Evolutionary conservation across 129 eudicot species (phyloP).

Genomic region (Kitagawia praeruptora): DNA sequence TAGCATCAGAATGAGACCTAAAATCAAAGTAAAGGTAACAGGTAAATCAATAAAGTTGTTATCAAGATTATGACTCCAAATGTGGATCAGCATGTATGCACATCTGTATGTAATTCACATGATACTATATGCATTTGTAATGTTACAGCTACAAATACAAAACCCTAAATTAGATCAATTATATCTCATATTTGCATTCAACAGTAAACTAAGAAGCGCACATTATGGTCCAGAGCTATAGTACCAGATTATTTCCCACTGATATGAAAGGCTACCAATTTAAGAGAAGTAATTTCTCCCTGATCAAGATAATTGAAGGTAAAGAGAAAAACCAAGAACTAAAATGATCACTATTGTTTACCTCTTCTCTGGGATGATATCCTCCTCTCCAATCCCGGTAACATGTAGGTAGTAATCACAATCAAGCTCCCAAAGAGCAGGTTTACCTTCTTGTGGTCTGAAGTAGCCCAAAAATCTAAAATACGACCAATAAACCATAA

Average conservation of each 20-base stretch:
- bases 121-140: not conserved
- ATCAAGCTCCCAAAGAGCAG: slow-evolving; percentile 99
- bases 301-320: not conserved
- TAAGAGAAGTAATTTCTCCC: not conserved
- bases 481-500: slow-evolving; percentile 11
- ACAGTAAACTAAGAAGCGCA: not conserved
- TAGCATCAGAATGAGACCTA: slow-evolving; percentile 50
- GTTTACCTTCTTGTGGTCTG: slow-evolving; percentile 92
- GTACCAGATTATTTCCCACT: not conserved
- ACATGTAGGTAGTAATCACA: slow-evolving; percentile 97
- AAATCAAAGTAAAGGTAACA: not conserved
- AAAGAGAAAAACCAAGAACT: not conserved
- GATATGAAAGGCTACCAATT: not conserved
- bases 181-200: not conserved
- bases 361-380: slow-evolving; percentile 54
- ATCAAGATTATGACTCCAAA: not conserved
- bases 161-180: not conserved
- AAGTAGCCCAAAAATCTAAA: slow-evolving; percentile 88
- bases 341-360: slow-evolving; percentile 14
- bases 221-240: not conserved
- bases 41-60: not conserved
- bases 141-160: not conserved
- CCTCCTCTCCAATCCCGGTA: slow-evolving; percentile 87
- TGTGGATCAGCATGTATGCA: no score
- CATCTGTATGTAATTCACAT: not conserved